Base-by-base conservation (phyloP, 169 alveolate species). In the Plasmodium vinckei region DNA sequence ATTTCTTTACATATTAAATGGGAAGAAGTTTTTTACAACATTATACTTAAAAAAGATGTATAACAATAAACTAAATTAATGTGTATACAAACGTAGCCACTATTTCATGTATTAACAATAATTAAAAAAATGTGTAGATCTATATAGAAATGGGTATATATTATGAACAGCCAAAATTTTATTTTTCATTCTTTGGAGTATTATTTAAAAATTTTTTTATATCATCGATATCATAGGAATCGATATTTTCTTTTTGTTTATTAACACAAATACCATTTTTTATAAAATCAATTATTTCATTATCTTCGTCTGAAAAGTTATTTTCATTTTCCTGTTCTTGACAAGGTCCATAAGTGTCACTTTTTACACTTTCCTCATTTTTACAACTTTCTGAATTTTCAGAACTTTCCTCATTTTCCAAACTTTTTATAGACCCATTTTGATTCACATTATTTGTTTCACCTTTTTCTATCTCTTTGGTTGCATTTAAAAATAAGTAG, bases 251-350 rank as follows among this genome's bases (percentile, higher is more conserved):
- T 39, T 46, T 54, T 19, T 51, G 39, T 59, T 19, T 72, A 39
- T 5, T 25, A 13, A 13, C 39, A 25, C 59, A 17, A 12, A 13
- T 46, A 27, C 69, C 72, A 5, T n/a, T 82, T 82, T 82, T 68
- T 53, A 82, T 67, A 59, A 82, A 82, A 54, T 82, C 73, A 17
- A 49, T 47, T 53, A 82, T 59, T 82, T 82, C 90, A 47, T 53
- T 63, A 1, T 82, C 90, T 46, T 82, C 90, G 47, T 82, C 90
- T 2, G 90, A 82, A 54, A 49, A 65, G 44, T 67, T 10, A 64
- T 44, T 64, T 77, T 75, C 75, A 47, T 1, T 64, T 9, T 46
- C 56, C 3, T 17, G 23, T n/a, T n/a, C 42, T 15, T 57, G 33
- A n/a, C 19, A 13, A 12, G 17, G 49, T 47, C 42, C 47, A 19